phyloP scores from a whole-genome alignment of 441 rosid species.

The Manihot esculenta region DNA sequence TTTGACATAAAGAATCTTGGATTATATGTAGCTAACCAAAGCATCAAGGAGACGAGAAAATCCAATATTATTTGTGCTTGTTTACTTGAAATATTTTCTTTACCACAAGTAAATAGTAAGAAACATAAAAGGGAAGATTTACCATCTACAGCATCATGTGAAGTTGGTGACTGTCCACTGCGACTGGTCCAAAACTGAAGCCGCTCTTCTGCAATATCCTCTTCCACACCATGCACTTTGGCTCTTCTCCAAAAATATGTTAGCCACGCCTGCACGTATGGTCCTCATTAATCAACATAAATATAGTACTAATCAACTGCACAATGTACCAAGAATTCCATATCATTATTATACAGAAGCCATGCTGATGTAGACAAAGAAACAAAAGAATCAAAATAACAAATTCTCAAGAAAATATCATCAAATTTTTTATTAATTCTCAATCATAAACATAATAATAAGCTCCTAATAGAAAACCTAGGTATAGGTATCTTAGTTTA shows the following conservation, averaged over 20 bases:
- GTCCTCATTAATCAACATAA: background rate
- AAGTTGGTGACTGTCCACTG: slow-evolving; percentile 56
- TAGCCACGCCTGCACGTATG: slow-evolving; percentile 73
- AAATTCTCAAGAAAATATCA: no score
- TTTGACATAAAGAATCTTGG: background rate
- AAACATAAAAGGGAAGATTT: slow-evolving; percentile 18
- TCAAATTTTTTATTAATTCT: no score
- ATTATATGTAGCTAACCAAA: background rate
- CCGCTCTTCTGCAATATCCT: slow-evolving; percentile 88
- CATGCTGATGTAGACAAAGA: background rate
- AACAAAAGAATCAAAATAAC: no score
- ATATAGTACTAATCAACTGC: slow-evolving; percentile 2
- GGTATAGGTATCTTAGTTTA: no score
- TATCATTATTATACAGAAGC: background rate
- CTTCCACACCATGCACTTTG: slow-evolving; percentile 72
- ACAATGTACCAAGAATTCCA: background rate
- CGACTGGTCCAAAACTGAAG: slow-evolving; percentile 80
- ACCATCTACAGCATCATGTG: slow-evolving; percentile 91
- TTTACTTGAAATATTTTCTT: background rate
- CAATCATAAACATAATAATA: no score
- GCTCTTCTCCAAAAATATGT: slow-evolving; percentile 95
- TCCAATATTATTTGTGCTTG: background rate
- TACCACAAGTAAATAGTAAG: background rate
- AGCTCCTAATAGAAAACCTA: no score
- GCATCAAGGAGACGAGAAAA: background rate